phyloP scores from a whole-genome alignment of 2,329 filamentous ascomycete genomes.

The Macrophomina phaseolina region DNA sequence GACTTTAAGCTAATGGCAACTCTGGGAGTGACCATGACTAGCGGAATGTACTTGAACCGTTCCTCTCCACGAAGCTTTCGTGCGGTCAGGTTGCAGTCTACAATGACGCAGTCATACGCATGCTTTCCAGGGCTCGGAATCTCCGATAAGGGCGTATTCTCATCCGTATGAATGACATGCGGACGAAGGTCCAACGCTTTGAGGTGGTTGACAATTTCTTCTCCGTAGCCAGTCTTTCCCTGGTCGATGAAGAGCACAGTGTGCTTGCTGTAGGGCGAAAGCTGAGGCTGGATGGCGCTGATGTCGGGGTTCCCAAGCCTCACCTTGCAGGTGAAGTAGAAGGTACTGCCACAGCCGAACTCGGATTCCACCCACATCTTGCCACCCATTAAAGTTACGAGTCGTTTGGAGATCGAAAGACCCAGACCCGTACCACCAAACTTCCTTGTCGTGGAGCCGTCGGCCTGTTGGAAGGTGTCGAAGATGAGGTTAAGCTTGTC shows the following conservation, averaged over 20 bases:
- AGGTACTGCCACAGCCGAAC: conserved; percentile 88
- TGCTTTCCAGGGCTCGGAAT: conserved; percentile 49
- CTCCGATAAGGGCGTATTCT: conserved; percentile 62
- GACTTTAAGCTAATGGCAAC: conserved; percentile 93
- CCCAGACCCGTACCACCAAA: conserved; percentile 95
- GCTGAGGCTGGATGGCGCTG: conserved; percentile 77
- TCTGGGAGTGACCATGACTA: conserved; percentile 86
- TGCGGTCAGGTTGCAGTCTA: conserved; percentile 93
- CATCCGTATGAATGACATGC: conserved; percentile 79
- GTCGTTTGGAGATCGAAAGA: conserved; percentile 90
- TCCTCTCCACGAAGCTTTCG: conserved; percentile 82
- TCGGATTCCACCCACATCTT: conserved; percentile 95
- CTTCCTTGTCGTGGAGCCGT: conserved; percentile 93
- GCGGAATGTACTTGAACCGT: conserved; percentile 96
- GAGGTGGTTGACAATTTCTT: conserved; percentile 80
- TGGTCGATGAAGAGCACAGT: conserved; percentile 95
- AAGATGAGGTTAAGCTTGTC: conserved; percentile 98
- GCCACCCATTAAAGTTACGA: conserved; percentile 95
- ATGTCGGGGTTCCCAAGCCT: conserved; percentile 82
- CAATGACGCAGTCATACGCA: conserved; percentile 92
- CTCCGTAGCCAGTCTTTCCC: conserved; percentile 76
- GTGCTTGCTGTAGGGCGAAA: conserved; percentile 89
- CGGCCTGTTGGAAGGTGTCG: conserved; percentile 98
- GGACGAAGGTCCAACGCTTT: conserved; percentile 79
- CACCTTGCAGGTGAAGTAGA: conserved; percentile 95